Conservation (phyloP, 805 yeast genomes). For the Vanderwaltozyma tropicalis region DNA sequence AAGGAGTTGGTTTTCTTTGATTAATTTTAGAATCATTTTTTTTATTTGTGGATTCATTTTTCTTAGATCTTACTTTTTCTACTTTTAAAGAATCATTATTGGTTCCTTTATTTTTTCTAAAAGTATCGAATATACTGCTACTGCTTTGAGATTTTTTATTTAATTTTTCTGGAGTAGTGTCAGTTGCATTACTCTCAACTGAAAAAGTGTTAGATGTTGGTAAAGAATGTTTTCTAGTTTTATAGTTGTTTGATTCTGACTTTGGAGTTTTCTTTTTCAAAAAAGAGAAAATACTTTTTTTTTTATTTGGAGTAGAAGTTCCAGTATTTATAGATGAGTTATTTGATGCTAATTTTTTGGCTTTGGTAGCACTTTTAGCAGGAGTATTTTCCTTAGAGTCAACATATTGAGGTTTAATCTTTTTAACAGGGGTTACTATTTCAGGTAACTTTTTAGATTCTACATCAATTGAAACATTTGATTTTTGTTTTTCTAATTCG, state of each 20-base stretch:
- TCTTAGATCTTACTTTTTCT: neutral
- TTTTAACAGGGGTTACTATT: too few relatives aligned
- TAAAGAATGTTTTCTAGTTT: slow-evolving; percentile 3
- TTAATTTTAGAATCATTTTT: neutral
- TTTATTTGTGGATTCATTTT: neutral
- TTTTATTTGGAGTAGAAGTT: slow-evolving; percentile 12
- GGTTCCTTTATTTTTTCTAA: slow-evolving; percentile 13
- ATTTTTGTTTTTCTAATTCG: too few relatives aligned
- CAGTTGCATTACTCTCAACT: slow-evolving; percentile 4
- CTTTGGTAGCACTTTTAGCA: too few relatives aligned
- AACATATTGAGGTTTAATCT: too few relatives aligned
- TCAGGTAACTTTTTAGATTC: too few relatives aligned
- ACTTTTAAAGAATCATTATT: neutral
- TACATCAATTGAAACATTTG: too few relatives aligned
- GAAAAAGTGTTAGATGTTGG: slow-evolving; percentile 13
- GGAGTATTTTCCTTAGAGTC: too few relatives aligned
- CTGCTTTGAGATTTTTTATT: slow-evolving; percentile 23
- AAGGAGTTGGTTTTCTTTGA: slow-evolving; percentile 23
- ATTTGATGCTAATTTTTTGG: too few relatives aligned
- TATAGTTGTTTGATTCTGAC: slow-evolving; percentile 1
- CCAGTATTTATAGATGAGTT: too few relatives aligned
- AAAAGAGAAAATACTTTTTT: slow-evolving; percentile 24
- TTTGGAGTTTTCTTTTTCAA: slow-evolving; percentile 16
- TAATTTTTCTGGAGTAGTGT: slow-evolving; percentile 12
- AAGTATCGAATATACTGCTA: slow-evolving; percentile 21